These are phyloP conservation scores for Calonectria leucothoes DNA, from an alignment of 2,329 filamentous ascomycete species.

Conservation along the genomic window DNA sequence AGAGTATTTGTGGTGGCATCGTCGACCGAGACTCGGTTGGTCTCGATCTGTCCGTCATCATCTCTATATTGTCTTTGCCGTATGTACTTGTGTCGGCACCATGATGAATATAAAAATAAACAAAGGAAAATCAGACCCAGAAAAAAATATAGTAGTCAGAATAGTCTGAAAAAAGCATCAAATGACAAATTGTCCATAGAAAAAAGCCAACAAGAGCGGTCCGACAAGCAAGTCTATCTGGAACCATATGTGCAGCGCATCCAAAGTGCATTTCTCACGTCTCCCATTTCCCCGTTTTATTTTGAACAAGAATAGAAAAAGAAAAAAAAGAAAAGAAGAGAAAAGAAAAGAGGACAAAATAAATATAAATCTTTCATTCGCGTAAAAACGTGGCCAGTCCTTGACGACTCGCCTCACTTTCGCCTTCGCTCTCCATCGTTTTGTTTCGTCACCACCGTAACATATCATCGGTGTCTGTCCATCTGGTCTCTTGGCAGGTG, in stretches of 20 bases:
- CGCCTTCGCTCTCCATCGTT: background rate
- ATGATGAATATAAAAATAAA: slow-evolving; percentile 23
- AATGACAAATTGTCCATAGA: slow-evolving; percentile 22
- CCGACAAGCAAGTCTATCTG: slow-evolving; percentile 38
- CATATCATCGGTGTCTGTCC: slow-evolving; percentile 11
- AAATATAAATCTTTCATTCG: slow-evolving; percentile 5
- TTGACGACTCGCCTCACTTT: background rate
- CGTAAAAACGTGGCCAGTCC: slow-evolving; percentile 14
- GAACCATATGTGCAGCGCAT: slow-evolving; percentile 29
- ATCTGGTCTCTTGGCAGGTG: slow-evolving; percentile 9
- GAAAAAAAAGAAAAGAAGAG: background rate
- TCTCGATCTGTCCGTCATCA: slow-evolving; percentile 39
- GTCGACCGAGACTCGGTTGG: slow-evolving; percentile 40
- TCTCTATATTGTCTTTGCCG: slow-evolving; percentile 39
- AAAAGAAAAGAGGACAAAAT: background rate
- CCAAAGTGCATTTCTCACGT: slow-evolving; percentile 15
- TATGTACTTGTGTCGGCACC: slow-evolving; percentile 19
- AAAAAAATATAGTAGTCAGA: slow-evolving; percentile 23
- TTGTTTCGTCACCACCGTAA: slow-evolving; percentile 4
- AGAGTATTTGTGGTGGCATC: slow-evolving; percentile 36
- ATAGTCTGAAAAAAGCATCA: slow-evolving; percentile 22
- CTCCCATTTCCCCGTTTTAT: slow-evolving; percentile 25
- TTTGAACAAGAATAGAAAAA: slow-evolving; percentile 6
- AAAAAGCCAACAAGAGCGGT: slow-evolving; percentile 22
- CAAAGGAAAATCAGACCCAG: slow-evolving; percentile 16